Evolutionary conservation across 257 asterid species (phyloP).

Genomic region (Solanum virginianum): DNA sequence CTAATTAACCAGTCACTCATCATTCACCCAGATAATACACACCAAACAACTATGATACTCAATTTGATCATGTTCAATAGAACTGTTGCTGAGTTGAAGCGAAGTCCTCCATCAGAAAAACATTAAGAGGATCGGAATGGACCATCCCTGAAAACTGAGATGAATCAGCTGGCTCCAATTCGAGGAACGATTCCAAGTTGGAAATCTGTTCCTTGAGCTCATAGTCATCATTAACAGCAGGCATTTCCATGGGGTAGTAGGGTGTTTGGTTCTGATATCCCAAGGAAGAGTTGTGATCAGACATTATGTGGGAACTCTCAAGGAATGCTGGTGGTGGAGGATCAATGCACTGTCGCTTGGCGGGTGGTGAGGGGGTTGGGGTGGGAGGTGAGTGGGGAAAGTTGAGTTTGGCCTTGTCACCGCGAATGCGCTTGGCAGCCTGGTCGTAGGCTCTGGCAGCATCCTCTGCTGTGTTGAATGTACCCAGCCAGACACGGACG

Average conservation of each 20-base stretch:
- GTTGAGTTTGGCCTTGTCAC: conserved; percentile 77
- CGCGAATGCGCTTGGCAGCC: conserved; percentile 73
- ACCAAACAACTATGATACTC: not conserved
- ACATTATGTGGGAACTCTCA: not conserved
- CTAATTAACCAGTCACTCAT: not conserved
- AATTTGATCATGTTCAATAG: conserved; percentile 7
- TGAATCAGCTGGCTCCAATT: conserved; percentile 30
- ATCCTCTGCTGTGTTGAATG: conserved; percentile 54
- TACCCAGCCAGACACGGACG: conserved; percentile 70
- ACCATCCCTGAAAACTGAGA: conserved; percentile 8
- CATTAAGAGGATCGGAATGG: conserved; percentile 26
- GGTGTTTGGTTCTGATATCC: conserved; percentile 8
- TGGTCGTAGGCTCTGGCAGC: conserved; percentile 76
- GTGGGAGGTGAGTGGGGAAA: conserved; percentile 21
- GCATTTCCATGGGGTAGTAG: conserved; percentile 9
- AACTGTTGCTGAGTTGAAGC: conserved; percentile 12
- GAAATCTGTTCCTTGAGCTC: conserved; percentile 40
- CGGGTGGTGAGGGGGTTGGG: conserved; percentile 8
- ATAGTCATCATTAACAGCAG: not conserved
- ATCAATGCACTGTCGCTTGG: conserved; percentile 29
- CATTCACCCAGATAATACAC: not conserved
- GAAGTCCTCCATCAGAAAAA: conserved; percentile 50
- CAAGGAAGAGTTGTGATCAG: not conserved
- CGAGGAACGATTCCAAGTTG: conserved; percentile 53
- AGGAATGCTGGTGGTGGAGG: conserved; percentile 1